A percentile compares a stretch with the other conserved stretches of the same genome.
Evolutionary conservation across 2,329 filamentous ascomycete genomes (phyloP).

Genomic region (Cytospora leucostoma): DNA sequence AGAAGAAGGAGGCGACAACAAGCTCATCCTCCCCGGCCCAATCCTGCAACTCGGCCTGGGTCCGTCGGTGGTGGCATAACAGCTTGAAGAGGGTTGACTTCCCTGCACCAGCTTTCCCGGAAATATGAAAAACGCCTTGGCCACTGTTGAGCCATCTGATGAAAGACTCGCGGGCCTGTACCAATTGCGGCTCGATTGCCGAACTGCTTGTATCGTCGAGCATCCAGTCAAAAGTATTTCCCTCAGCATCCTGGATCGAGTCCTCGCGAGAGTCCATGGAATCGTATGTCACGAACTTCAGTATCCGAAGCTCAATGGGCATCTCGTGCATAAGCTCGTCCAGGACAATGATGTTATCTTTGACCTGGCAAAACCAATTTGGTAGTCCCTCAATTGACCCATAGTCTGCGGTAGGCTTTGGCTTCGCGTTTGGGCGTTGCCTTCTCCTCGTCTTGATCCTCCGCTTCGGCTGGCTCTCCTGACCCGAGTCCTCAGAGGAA

Average conservation of each 20-base stretch:
- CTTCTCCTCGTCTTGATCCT: neutral
- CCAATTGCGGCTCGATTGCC: neutral
- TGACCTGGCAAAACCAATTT: neutral
- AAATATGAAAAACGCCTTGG: slow-evolving; percentile 19
- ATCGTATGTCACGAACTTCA: neutral
- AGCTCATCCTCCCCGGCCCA: slow-evolving; percentile 23
- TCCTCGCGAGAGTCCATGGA: slow-evolving; percentile 30
- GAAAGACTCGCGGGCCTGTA: neutral
- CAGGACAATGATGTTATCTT: neutral
- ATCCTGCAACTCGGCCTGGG: slow-evolving; percentile 2
- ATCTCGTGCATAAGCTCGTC: neutral
- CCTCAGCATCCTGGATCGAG: slow-evolving; percentile 27
- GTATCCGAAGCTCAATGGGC: neutral
- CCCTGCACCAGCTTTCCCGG: slow-evolving; percentile 24
- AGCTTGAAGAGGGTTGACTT: slow-evolving; percentile 28
- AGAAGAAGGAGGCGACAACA: slow-evolving; percentile 21
- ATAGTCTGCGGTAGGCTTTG: neutral
- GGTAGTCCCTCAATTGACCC: neutral
- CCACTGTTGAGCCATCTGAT: slow-evolving; percentile 14
- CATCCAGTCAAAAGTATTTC: slow-evolving; percentile 31
- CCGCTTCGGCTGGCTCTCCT: neutral
- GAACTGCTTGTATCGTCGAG: slow-evolving; percentile 20
- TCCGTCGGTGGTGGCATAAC: slow-evolving; percentile 13
- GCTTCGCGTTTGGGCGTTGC: neutral
- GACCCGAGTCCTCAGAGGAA: neutral